Conservation (phyloP, 106 monocot species). For the Dendrobium catenatum region DNA sequence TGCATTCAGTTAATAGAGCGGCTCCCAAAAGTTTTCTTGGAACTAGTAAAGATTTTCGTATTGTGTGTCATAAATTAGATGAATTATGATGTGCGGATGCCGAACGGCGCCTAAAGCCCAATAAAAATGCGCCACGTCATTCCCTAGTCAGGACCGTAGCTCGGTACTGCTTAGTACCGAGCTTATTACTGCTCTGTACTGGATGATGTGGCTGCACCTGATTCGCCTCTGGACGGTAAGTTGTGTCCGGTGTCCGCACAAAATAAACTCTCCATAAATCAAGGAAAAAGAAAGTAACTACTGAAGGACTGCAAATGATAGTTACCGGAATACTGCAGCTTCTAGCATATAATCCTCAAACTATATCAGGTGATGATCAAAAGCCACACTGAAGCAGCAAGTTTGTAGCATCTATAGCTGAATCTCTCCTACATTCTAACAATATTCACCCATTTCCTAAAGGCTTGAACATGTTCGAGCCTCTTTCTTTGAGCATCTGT, state of each 20-base stretch:
- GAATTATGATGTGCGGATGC: no score
- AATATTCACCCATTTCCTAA: constrained; percentile 64
- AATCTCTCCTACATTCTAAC: neutral
- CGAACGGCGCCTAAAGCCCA: no score
- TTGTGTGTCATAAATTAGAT: neutral
- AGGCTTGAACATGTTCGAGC: constrained; percentile 70
- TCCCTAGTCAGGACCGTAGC: no score
- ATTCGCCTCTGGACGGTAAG: no score
- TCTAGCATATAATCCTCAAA: neutral
- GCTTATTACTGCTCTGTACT: no score
- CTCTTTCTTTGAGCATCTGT: constrained; percentile 79
- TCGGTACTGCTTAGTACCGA: no score
- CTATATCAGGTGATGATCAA: neutral
- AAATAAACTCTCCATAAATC: neutral
- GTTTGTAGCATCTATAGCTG: neutral
- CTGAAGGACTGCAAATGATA: neutral
- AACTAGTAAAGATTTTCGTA: neutral
- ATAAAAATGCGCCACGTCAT: no score
- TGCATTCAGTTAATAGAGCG: neutral
- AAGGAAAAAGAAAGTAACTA: neutral
- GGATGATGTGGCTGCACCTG: no score
- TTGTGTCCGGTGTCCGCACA: no score
- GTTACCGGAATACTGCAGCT: neutral
- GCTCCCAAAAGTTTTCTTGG: neutral
- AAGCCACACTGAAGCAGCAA: neutral